Conservation (phyloP, 2,329 filamentous ascomycete genomes). For the Colletotrichum endophyticum region DNA sequence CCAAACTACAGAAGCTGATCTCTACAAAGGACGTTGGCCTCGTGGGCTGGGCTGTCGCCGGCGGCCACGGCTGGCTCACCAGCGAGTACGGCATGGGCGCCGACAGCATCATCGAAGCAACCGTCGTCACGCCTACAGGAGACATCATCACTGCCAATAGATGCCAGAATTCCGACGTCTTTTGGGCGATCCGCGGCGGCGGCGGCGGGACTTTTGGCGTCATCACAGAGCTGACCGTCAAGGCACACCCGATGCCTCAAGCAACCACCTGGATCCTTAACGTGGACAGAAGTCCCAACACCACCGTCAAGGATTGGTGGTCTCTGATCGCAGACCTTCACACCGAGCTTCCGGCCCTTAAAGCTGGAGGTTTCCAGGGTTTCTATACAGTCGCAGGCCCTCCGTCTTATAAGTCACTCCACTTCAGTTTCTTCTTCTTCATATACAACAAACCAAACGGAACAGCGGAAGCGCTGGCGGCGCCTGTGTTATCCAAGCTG, state of each 20-base stretch:
- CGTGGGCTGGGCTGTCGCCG: conserved; percentile 58
- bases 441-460: background rate
- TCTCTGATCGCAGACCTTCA: background rate
- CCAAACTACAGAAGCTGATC: background rate
- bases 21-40: conserved; percentile 56
- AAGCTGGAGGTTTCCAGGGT: background rate
- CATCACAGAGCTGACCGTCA: conserved; percentile 52
- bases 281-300: background rate
- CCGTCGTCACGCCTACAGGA: conserved; percentile 48
- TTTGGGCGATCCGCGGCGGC: conserved; percentile 57
- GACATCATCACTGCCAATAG: conserved; percentile 43
- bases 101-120: conserved; percentile 50
- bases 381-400: background rate
- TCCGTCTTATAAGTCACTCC: background rate
- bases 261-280: background rate
- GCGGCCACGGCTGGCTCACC: conserved; percentile 46
- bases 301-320: background rate
- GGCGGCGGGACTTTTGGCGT: conserved; percentile 57
- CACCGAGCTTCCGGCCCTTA: background rate
- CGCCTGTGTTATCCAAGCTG: background rate
- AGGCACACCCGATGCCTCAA: conserved; percentile 40
- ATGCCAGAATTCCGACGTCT: conserved; percentile 51
- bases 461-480: background rate
- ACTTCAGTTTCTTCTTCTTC: background rate
- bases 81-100: conserved; percentile 50